phyloP scores from a whole-genome alignment of 768 basidiomycete genomes.

The Hirschioporus abietinus region DNA sequence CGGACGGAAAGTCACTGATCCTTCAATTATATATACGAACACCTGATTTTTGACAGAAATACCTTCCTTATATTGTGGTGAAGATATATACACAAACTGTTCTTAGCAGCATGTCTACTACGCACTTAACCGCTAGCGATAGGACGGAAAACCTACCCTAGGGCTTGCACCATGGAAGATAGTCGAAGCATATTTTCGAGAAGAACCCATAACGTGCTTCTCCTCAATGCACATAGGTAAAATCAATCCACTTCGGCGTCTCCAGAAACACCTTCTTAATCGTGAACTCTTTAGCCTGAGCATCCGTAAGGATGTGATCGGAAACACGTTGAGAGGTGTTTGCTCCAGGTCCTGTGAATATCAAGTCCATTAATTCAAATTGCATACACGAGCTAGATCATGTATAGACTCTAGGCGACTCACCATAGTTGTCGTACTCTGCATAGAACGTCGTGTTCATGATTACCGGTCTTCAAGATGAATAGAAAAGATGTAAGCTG shows the following conservation, averaged over 20 bases:
- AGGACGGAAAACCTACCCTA: too few species aligned
- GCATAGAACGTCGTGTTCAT: conserved; percentile 53
- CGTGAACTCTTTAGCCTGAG: conserved; percentile 37
- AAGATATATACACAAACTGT: too few species aligned
- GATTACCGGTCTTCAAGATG: conserved; percentile 34
- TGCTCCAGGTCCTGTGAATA: conserved; percentile 46
- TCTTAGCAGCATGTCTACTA: too few species aligned
- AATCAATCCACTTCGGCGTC: conserved; percentile 53
- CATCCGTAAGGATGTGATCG: conserved; percentile 40
- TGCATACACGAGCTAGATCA: background rate
- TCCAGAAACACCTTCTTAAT: conserved; percentile 47
- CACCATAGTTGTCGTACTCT: conserved; percentile 51
- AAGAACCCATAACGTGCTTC: background rate
- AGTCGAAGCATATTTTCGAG: too few species aligned
- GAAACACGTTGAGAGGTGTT: conserved; percentile 37
- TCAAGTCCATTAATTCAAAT: background rate
- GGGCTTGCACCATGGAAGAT: too few species aligned
- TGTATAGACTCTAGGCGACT: background rate
- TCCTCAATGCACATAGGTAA: conserved; percentile 34
- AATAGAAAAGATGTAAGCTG: background rate
- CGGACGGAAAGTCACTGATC: too few species aligned
- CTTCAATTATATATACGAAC: too few species aligned
- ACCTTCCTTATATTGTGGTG: too few species aligned
- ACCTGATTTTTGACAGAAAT: too few species aligned
- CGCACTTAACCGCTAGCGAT: too few species aligned